These are phyloP conservation scores for Trichoderma oligosporum DNA, from an alignment of 2,329 filamentous ascomycete species.

Conservation along the genomic window DNA sequence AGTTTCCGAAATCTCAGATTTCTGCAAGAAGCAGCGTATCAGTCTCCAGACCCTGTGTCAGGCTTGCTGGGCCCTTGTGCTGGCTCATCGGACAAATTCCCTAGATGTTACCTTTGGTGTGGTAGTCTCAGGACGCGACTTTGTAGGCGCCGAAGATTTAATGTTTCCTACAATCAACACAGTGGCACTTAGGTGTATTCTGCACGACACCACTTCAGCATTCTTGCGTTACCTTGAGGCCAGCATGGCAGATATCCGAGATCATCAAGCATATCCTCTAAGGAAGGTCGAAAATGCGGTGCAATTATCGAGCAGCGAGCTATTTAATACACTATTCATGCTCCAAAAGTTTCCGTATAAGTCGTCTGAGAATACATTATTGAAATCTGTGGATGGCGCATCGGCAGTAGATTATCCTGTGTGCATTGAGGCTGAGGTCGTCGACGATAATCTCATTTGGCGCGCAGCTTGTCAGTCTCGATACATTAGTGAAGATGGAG, in stretches of 20 bases:
- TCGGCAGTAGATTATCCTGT: conserved; percentile 77
- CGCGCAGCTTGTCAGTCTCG: conserved; percentile 64
- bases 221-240: conserved; percentile 73
- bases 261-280: conserved; percentile 74
- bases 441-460: conserved; percentile 58
- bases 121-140: conserved; percentile 80
- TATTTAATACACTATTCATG: conserved; percentile 58
- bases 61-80: conserved; percentile 67
- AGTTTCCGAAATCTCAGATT: conserved; percentile 35
- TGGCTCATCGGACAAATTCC: conserved; percentile 58
- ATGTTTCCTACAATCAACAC: conserved; percentile 94
- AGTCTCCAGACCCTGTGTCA: conserved; percentile 75
- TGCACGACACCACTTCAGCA: conserved; percentile 63
- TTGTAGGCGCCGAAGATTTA: conserved; percentile 60
- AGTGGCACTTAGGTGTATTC: conserved; percentile 65
- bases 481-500: conserved; percentile 46
- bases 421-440: conserved; percentile 73
- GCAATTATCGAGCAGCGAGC: conserved; percentile 33
- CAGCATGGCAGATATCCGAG: conserved; percentile 60
- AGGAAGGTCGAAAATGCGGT: conserved; percentile 57
- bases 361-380: conserved; percentile 37
- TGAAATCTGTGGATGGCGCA: conserved; percentile 59
- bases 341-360: conserved; percentile 40
- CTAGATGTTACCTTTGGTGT: conserved; percentile 80
- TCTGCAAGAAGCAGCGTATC: conserved; percentile 65